Evolutionary conservation across 805 yeast genomes (phyloP), one percentile per base, ranked within the genome.

Genomic region (Kazachstania taianensis): DNA sequence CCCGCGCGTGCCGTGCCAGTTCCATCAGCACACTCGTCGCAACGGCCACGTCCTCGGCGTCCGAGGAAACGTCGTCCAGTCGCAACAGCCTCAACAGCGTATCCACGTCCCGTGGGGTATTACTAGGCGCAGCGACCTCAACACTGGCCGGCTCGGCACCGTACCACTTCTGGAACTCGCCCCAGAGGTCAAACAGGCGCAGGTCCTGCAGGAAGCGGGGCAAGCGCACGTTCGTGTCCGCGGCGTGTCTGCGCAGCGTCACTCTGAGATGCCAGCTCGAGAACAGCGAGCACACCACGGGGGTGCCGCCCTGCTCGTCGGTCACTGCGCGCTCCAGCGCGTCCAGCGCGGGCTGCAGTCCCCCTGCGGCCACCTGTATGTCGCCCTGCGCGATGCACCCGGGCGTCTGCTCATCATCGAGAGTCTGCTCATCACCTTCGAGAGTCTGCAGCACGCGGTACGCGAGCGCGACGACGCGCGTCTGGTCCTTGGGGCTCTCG

Each of bases 191-290:
- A 58, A 83, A 85, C 17, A 80, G 69, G 30, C 77, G 67, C 3
- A 95, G 81, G 44, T 78, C 78, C 53, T 78, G 83, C 40, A 87
- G 60, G 53, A 79, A 83, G 4, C 72, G 66, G 0, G 95, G 95
- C 38, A 86, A 66, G 4, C 67, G 70, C 39, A 81, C 76, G 8
- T 73, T 70, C 52, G 80, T 75, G 52, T 83, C 94, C 28, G 84
- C 66, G 6, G 94, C 83, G 54, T 85, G 94, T 32, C 94, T 69
- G 9, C 81, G 80, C 24, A 87, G 61, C 50, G 78, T 80, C 32
- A 87, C 87, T 41, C 86, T 69, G 32, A 86, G 62, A 48, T 78
- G 78, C 78, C 80, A 76, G 8, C 79, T 67, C 12, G 71, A 62
- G 49, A 75, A 74, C 41, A 74, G 64, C 1, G 85, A 69, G 33